A percentile compares a stretch with the other conserved stretches of the same genome.
Evolutionary conservation across 305 asterid species (phyloP).

Genomic region (Fraxinus greggii): DNA sequence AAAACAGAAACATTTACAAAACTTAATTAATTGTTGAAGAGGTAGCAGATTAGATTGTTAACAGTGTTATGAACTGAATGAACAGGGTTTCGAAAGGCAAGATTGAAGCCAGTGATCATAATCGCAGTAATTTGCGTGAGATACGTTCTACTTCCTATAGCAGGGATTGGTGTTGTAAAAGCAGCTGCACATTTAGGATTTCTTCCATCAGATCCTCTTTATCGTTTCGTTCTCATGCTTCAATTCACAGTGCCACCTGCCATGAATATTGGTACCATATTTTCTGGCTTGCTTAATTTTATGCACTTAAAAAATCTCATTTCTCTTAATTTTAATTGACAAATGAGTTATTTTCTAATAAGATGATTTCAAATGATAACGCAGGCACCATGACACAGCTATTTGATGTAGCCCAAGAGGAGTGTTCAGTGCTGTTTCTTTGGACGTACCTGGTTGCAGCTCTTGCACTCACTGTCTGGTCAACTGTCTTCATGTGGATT

Average conservation of each 20-base stretch:
- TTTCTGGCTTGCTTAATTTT: neutral
- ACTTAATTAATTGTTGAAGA: neutral
- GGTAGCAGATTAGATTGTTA: neutral
- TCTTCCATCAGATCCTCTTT: slow-evolving; percentile 79
- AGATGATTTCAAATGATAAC: neutral
- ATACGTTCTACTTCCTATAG: slow-evolving; percentile 52
- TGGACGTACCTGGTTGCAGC: slow-evolving; percentile 87
- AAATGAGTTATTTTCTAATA: too few relatives aligned
- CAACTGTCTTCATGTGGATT: slow-evolving; percentile 87
- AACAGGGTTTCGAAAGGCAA: slow-evolving; percentile 66
- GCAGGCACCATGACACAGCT: slow-evolving; percentile 89
- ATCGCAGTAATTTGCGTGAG: slow-evolving; percentile 57
- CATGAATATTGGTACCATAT: slow-evolving; percentile 59
- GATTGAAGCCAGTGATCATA: slow-evolving; percentile 35
- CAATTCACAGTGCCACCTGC: slow-evolving; percentile 89
- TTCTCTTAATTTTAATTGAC: neutral
- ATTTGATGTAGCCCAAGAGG: slow-evolving; percentile 83
- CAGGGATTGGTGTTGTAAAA: slow-evolving; percentile 62
- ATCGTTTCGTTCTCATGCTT: slow-evolving; percentile 68
- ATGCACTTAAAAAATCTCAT: neutral
- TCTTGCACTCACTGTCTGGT: slow-evolving; percentile 77
- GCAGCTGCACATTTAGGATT: slow-evolving; percentile 60
- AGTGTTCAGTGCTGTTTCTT: slow-evolving; percentile 67
- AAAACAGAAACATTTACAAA: neutral
- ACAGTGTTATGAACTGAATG: neutral